Evolutionary conservation across 495 filamentous ascomycete genomes (phyloP), one percentile per base, ranked within the genome.

Genomic region (Lasiosphaeria miniovina): DNA sequence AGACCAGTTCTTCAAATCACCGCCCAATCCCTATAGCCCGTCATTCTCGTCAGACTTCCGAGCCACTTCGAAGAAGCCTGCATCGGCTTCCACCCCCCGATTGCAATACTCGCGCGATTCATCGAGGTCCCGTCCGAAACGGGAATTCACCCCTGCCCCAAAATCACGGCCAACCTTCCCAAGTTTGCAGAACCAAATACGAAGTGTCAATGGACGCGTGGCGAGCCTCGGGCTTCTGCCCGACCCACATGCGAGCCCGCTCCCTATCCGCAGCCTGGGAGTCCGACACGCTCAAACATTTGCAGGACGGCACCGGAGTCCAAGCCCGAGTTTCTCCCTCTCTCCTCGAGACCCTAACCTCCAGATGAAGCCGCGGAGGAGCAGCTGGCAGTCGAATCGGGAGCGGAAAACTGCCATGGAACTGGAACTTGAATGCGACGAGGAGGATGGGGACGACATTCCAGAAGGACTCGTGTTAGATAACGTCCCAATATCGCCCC

Each of bases 401-500:
- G 82, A 84, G 49, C 80, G 89, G 54, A 98, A 97, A 74, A 83
- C 89, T 4, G 74, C 85, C 4, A 81, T 89, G 58, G 88, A 96
- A 55, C 68, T 93, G 38, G 95, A 97, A 69, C 83, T 86, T 45
- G 93, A 98, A 69, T 96, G 88, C 61, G 90, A 96, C 58, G 86
- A 86, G 10, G 94, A 96, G 59, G 93, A 96, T 48, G 81, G 77
- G n/a, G 82, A 83, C 59, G 92, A 98, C 55, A 84, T 98, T 31
- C 94, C 94, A 5, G 91, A 95, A 56, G 94, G 95, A 65, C 87
- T 91, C 14, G 86, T 93, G 65, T 78, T 98, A 24, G 91, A 91
- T 80, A 98, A 98, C 66, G 90, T 98, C 7, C 94, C 94, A 0
- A 84, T 98, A n/a, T 96, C 92, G 8, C 94, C 94, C 9, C 84